phyloP scores from a whole-genome alignment of 2,329 filamentous ascomycete genomes.

The Fusarium newnesense region DNA sequence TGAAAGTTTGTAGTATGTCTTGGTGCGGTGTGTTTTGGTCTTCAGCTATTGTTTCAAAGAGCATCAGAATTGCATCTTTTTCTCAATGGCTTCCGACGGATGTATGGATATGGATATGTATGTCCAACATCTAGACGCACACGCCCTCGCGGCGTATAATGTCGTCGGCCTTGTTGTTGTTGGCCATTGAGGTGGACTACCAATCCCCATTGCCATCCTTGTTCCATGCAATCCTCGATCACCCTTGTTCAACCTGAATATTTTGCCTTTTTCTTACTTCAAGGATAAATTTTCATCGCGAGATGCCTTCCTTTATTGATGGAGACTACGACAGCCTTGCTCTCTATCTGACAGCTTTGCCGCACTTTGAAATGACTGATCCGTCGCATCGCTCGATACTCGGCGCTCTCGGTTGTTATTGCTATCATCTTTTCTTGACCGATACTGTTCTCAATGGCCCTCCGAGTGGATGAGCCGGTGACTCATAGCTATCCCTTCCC shows the following conservation, averaged over 20 bases:
- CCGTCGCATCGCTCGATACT: constrained; percentile 15
- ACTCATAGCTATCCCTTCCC: constrained; percentile 39
- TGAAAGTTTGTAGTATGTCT: not conserved
- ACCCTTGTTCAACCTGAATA: constrained; percentile 30
- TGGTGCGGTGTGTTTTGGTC: constrained; percentile 2
- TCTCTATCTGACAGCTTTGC: not conserved
- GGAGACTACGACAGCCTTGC: constrained; percentile 10
- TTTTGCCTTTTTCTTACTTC: constrained; percentile 24
- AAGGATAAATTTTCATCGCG: constrained; percentile 13
- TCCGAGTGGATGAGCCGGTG: constrained; percentile 38
- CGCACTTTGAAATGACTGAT: constrained; percentile 16
- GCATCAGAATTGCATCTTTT: constrained; percentile 4
- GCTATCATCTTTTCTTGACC: constrained; percentile 1
- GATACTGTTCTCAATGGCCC: constrained; percentile 8
- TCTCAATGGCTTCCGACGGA: not conserved
- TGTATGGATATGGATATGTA: constrained; percentile 18
- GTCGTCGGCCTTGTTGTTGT: constrained; percentile 36
- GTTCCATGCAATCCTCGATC: constrained; percentile 35
- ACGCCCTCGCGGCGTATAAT: constrained; percentile 34
- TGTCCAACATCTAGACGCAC: constrained; percentile 27
- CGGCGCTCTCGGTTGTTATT: not conserved
- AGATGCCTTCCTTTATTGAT: constrained; percentile 19
- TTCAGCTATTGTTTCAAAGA: constrained; percentile 15
- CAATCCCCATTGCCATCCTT: constrained; percentile 41
- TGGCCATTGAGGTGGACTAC: constrained; percentile 29